Conservation (phyloP, 164 flowering plant species). For the Akebia trifoliata region DNA sequence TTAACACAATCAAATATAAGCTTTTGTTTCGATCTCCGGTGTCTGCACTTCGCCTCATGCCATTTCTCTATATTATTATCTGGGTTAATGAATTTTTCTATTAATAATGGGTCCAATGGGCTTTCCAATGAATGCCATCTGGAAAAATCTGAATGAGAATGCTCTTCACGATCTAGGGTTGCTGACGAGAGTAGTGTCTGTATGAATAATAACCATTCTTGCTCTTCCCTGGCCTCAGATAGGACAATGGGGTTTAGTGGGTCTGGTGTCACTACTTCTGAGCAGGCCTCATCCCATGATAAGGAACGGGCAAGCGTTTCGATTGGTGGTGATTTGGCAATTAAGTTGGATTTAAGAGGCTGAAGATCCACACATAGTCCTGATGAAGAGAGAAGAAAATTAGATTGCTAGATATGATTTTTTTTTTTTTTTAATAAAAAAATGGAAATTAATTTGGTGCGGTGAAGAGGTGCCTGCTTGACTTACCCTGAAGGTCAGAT, state of each 20-base stretch:
- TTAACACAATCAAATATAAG: slow-evolving; percentile 83
- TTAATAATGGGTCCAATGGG: slow-evolving; percentile 66
- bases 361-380: no score
- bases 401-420: no score
- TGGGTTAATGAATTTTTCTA: slow-evolving; percentile 42
- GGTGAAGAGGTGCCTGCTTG: no score
- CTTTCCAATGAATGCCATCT: slow-evolving; percentile 72
- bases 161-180: slow-evolving; percentile 37
- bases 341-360: slow-evolving; percentile 47
- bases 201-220: slow-evolving; percentile 46
- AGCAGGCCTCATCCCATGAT: slow-evolving; percentile 60
- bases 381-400: no score
- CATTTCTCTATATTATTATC: slow-evolving; percentile 31
- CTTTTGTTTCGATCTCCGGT: slow-evolving; percentile 52
- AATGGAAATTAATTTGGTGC: no score
- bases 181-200: slow-evolving; percentile 49
- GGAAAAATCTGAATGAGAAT: slow-evolving; percentile 23
- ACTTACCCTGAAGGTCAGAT: no score
- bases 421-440: no score
- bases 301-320: slow-evolving; percentile 70
- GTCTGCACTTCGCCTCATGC: slow-evolving; percentile 59
- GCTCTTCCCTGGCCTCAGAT: slow-evolving; percentile 36
- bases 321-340: slow-evolving; percentile 78
- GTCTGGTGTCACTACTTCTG: slow-evolving; percentile 32
- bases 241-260: slow-evolving; percentile 21